These are phyloP conservation scores for Jackrogersella minutella DNA, from an alignment of 495 filamentous ascomycete genomes.

Conservation along the genomic window DNA sequence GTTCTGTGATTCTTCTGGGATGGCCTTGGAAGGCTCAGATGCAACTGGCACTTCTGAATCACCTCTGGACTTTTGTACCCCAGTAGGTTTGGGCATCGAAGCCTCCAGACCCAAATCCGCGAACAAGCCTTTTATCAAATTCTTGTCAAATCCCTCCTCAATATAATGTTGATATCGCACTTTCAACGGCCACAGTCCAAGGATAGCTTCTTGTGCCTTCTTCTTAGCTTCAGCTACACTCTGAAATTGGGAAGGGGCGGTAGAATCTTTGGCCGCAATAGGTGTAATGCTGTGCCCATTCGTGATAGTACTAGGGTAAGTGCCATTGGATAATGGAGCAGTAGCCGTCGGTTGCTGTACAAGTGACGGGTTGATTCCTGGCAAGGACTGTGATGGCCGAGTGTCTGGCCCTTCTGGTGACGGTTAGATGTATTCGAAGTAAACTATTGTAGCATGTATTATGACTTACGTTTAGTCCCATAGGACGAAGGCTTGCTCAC, in stretches of 20 bases:
- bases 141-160: conserved; percentile 73
- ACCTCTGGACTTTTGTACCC: conserved; percentile 4
- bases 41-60: neutral
- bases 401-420: conserved; percentile 4
- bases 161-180: conserved; percentile 74
- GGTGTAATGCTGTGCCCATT: neutral
- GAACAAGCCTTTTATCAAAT: conserved; percentile 69
- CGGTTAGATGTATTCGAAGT: conserved; percentile 21
- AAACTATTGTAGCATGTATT: neutral
- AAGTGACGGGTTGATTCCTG: conserved; percentile 5
- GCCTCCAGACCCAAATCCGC: conserved; percentile 66
- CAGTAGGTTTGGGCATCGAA: conserved; percentile 44
- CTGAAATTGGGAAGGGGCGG: neutral
- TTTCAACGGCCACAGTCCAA: conserved; percentile 68
- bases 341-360: neutral
- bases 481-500: conserved; percentile 33
- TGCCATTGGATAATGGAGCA: neutral
- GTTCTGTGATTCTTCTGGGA: conserved; percentile 16
- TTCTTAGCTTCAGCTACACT: conserved; percentile 63
- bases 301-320: neutral
- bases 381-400: conserved; percentile 17
- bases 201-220: conserved; percentile 73
- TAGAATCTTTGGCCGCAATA: neutral
- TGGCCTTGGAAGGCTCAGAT: neutral
- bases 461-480: conserved; percentile 35